phyloP scores from a whole-genome alignment of 139 green algal genomes.

The Chlorella sp. region DNA sequence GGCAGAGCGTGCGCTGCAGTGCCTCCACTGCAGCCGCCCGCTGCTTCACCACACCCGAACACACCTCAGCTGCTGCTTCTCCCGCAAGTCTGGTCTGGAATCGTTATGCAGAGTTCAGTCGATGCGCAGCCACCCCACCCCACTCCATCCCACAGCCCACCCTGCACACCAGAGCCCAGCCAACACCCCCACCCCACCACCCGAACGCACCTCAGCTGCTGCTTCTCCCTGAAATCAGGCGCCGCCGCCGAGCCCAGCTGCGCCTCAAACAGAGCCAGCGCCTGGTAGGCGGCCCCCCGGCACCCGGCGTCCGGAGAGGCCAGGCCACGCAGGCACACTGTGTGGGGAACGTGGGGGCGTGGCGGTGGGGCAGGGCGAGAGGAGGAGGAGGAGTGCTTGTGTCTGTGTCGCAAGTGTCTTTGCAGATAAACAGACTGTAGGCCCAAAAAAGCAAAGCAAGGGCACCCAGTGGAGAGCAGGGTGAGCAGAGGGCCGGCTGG shows the following conservation, averaged over 20 bases:
- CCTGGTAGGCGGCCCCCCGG: conserved; percentile 32
- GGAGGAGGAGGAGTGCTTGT: background rate
- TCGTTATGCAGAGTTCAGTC: too few relatives aligned
- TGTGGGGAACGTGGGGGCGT: background rate
- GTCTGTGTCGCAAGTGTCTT: background rate
- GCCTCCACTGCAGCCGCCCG: too few relatives aligned
- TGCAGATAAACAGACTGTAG: too few relatives aligned
- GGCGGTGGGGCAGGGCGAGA: background rate
- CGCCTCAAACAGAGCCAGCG: conserved; percentile 16
- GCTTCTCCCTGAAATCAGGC: conserved; percentile 13
- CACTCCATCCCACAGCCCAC: background rate
- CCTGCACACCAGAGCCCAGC: background rate
- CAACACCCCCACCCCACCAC: background rate
- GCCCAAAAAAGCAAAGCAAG: too few relatives aligned
- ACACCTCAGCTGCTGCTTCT: conserved; percentile 40
- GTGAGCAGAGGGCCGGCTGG: background rate
- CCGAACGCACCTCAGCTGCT: conserved; percentile 34
- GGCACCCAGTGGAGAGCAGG: too few relatives aligned
- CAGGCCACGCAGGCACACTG: conserved; percentile 57
- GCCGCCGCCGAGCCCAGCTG: conserved; percentile 3
- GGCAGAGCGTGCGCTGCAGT: background rate
- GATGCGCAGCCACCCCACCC: background rate
- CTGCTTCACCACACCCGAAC: background rate
- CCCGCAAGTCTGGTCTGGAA: conserved; percentile 14
- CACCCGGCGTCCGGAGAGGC: conserved; percentile 44